Percentiles rank a stretch among this genome's conserved stretches.
phyloP scores from a whole-genome alignment of 306 rosid genomes.

The Ormosia emarginata region DNA sequence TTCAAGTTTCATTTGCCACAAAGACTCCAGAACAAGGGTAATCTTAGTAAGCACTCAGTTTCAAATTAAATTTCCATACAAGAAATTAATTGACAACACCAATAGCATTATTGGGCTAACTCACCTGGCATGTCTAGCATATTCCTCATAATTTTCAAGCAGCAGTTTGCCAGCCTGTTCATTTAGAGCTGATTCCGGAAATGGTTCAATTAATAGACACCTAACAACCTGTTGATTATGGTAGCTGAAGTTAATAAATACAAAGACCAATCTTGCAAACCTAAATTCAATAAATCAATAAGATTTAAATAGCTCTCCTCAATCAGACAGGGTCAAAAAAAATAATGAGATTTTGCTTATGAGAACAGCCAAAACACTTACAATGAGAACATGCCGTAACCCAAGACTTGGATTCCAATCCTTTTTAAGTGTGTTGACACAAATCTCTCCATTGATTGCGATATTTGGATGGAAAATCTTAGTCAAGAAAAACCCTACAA shows the following conservation, averaged over 20 bases:
- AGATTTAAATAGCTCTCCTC: background rate
- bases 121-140: conserved; percentile 84
- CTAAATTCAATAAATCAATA: background rate
- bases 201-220: conserved; percentile 79
- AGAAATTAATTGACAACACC: background rate
- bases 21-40: background rate
- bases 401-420: conserved; percentile 99
- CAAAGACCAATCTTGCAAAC: background rate
- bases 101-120: conserved; percentile 6
- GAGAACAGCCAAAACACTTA: conserved; percentile 24
- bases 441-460: conserved; percentile 86
- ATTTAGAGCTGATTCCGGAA: conserved; percentile 84
- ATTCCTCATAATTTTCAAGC: conserved; percentile 79
- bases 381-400: conserved; percentile 81
- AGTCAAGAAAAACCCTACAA: conserved; percentile 82
- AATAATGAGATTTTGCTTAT: background rate
- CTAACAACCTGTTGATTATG: conserved; percentile 59
- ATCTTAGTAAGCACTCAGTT: background rate
- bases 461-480: conserved; percentile 94
- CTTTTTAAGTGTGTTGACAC: conserved; percentile 93
- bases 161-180: conserved; percentile 88
- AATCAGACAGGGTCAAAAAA: background rate
- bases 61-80: background rate
- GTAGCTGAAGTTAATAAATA: background rate
- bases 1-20: background rate